A percentile compares a stretch with the other conserved stretches of the same genome.
These are phyloP conservation scores for Spencermartinsiella europaea DNA, from an alignment of 805 yeast genomes.

Conservation along the genomic window DNA sequence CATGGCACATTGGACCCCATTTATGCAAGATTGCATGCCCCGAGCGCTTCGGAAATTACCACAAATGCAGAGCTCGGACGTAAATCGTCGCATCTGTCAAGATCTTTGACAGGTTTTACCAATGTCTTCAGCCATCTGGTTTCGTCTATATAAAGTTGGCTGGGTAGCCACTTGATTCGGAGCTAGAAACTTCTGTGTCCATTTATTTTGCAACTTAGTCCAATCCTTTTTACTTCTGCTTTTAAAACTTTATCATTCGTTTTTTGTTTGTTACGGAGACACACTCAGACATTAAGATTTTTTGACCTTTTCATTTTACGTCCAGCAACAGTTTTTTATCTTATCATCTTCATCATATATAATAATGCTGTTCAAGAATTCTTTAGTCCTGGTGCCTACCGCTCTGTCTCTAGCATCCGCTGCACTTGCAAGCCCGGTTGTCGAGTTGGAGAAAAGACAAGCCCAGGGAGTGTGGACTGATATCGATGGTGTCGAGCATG, in stretches of 20 bases:
- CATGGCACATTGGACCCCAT: neutral
- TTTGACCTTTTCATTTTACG: no score
- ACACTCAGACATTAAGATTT: neutral
- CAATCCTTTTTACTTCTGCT: neutral
- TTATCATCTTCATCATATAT: no score
- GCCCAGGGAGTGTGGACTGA: neutral
- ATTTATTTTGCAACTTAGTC: no score
- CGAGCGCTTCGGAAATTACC: neutral
- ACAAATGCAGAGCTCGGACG: neutral
- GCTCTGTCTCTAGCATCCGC: neutral
- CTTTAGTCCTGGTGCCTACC: neutral
- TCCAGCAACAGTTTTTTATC: no score
- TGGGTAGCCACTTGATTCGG: no score
- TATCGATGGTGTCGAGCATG: constrained; percentile 4
- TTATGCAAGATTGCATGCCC: neutral
- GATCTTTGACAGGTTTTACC: neutral
- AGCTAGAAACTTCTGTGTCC: no score
- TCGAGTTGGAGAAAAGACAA: neutral
- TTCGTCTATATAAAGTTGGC: no score
- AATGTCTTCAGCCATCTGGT: no score
- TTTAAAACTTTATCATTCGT: neutral
- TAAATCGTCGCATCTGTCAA: neutral
- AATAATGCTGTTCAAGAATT: neutral
- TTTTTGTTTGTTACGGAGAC: neutral
- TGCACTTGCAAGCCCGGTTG: neutral